Base-by-base conservation (phyloP, 768 basidiomycete genomes). In the Boletus rubescentipes region DNA sequence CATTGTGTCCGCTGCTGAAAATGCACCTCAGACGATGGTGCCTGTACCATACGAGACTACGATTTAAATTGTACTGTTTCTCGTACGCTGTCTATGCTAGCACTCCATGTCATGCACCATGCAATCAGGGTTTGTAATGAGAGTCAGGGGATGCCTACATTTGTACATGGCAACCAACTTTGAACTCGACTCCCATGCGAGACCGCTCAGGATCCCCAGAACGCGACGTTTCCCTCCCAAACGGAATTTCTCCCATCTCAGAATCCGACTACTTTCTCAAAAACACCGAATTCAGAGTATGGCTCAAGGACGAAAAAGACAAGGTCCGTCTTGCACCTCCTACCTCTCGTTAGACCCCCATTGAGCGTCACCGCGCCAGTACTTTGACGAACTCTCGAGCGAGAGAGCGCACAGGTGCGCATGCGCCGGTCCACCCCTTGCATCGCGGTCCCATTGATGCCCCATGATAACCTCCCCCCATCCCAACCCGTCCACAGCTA, bases 41-140 rank as follows among this genome's bases (percentile, higher is more conserved):
- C 93, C 95, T 62, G 80, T 94, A 65, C 85, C 83, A 62, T 98
- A 98, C 83, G 96, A 96, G 86, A 97, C 93, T 62, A 93, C 87
- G 65, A 96, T 97, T 76, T 97, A 85, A 86, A 73, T 47, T 57
- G 52, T 41, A 44, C 23, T 44, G 9, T 49, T 44, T 46, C 45
- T 53, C 54, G 43, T 47, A 49, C 31, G n/a, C 44, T 50, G 18
- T 36, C 51, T 58, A 58, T 69, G 67, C 23, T 58, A 59, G 54
- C 50, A 51, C 49, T 16, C 51, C 57, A 49, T 67, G 53, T 44
- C 32, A 29, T 37, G 35, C 54, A 38, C 38, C 54, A 61, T 59
- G 62, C 59, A 61, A 67, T 58, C 54, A 67, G 60, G 58, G 58
- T 58, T 18, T 26, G 34, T 23, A 16, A 23, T 43, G 23, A 37